These are phyloP conservation scores for Amanita inopinata DNA, from an alignment of 768 basidiomycete species.

Conservation along the genomic window DNA sequence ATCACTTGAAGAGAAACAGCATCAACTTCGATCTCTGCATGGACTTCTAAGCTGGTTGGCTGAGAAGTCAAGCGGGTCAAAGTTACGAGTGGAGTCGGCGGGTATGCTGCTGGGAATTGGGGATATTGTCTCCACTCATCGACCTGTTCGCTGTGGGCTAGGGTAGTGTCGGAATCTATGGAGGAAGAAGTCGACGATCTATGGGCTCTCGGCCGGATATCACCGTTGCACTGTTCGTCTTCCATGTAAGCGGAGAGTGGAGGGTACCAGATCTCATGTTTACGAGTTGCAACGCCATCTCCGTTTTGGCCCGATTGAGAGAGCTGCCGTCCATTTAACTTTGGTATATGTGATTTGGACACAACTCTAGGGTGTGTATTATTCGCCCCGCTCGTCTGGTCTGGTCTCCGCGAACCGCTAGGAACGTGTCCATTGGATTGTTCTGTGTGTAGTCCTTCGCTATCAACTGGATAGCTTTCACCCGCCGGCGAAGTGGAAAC, in stretches of 20 bases:
- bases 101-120: conserved; percentile 69
- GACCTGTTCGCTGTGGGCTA: conserved; percentile 12
- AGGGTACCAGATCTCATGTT: conserved; percentile 52
- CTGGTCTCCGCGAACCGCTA: too few species aligned
- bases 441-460: too few species aligned
- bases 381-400: too few species aligned
- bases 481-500: too few species aligned
- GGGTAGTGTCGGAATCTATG: background rate
- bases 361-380: too few species aligned
- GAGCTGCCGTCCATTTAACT: background rate
- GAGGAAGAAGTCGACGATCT: conserved; percentile 1
- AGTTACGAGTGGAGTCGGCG: conserved; percentile 49
- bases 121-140: conserved; percentile 72
- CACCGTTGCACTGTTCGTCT: conserved; percentile 21
- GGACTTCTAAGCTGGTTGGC: conserved; percentile 28
- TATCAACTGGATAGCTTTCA: too few species aligned
- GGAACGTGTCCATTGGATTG: background rate
- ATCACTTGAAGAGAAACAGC: conserved; percentile 1
- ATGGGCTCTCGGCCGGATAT: conserved; percentile 1
- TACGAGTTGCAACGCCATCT: background rate
- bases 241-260: conserved; percentile 36
- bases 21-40: too few species aligned
- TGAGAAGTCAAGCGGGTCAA: conserved; percentile 20
- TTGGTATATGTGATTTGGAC: conserved; percentile 1
- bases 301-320: background rate